Evolutionary conservation across 768 basidiomycete genomes (phyloP).

Genomic region (Collybiopsis luxurians): DNA sequence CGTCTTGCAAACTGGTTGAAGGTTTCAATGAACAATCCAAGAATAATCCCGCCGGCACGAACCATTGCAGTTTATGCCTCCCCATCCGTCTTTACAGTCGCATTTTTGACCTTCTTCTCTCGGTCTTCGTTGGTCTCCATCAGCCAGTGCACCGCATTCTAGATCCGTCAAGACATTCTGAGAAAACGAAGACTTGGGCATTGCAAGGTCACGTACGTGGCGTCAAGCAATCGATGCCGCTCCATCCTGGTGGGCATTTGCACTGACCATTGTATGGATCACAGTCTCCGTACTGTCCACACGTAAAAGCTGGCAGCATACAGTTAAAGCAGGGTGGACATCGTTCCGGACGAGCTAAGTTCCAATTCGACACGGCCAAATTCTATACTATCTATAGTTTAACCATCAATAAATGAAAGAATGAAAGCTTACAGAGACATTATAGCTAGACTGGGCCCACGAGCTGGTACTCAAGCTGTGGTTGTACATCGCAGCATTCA

Average conservation of each 20-base stretch:
- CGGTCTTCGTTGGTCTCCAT: constrained; percentile 81
- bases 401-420: background rate
- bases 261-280: constrained; percentile 94
- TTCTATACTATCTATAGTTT: background rate
- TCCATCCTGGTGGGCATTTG: constrained; percentile 96
- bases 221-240: constrained; percentile 90
- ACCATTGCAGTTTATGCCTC: constrained; percentile 98
- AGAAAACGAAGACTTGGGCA: background rate
- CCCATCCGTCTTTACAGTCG: constrained; percentile 93
- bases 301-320: constrained; percentile 78
- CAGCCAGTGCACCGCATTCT: constrained; percentile 95
- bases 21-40: background rate
- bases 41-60: constrained; percentile 15
- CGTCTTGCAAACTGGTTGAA: constrained; percentile 75
- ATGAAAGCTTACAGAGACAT: background rate
- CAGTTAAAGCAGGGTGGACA: constrained; percentile 97
- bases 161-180: constrained; percentile 8
- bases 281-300: constrained; percentile 91
- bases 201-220: constrained; percentile 64
- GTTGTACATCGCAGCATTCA: background rate
- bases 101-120: constrained; percentile 75
- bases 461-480: background rate
- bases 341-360: constrained; percentile 6
- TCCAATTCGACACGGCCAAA: background rate
- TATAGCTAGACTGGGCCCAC: background rate